These are phyloP conservation scores for Fusarium sp. DNA, from an alignment of 2,329 filamentous ascomycete species.

Conservation along the genomic window DNA sequence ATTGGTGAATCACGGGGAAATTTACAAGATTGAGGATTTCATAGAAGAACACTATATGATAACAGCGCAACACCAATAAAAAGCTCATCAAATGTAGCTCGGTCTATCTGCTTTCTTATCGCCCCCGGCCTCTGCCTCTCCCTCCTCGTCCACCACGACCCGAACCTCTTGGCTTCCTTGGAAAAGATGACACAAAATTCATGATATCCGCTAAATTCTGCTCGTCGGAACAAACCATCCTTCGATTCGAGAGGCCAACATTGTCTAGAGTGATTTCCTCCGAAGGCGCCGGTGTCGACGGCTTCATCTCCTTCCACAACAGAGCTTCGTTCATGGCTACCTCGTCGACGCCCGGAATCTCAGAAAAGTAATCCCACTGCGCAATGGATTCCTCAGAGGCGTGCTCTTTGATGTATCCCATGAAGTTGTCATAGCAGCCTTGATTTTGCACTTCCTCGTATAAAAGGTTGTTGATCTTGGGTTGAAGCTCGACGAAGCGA, in stretches of 20 bases:
- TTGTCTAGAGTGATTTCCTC: not conserved
- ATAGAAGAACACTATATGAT: too few species aligned
- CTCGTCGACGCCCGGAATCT: not conserved
- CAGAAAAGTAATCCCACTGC: not conserved
- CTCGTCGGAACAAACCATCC: not conserved
- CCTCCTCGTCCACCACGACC: not conserved
- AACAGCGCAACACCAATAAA: too few species aligned
- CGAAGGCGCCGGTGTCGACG: not conserved
- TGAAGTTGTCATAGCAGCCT: not conserved
- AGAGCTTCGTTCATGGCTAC: not conserved
- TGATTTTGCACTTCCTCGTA: not conserved
- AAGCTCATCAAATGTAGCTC: too few species aligned
- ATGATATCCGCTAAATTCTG: not conserved
- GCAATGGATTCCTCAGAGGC: not conserved
- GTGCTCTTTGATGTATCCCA: not conserved
- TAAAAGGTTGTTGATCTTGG: not conserved
- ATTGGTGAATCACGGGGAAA: too few species aligned
- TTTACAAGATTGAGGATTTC: too few species aligned
- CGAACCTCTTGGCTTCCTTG: not conserved
- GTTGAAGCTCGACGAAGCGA: not conserved
- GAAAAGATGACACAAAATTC: conserved; percentile 25
- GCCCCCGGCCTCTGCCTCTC: not conserved
- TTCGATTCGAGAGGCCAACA: not conserved
- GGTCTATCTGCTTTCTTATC: not conserved
- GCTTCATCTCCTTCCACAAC: not conserved